phyloP scores from a whole-genome alignment of 306 rosid species.

The Carpinus fangiana region DNA sequence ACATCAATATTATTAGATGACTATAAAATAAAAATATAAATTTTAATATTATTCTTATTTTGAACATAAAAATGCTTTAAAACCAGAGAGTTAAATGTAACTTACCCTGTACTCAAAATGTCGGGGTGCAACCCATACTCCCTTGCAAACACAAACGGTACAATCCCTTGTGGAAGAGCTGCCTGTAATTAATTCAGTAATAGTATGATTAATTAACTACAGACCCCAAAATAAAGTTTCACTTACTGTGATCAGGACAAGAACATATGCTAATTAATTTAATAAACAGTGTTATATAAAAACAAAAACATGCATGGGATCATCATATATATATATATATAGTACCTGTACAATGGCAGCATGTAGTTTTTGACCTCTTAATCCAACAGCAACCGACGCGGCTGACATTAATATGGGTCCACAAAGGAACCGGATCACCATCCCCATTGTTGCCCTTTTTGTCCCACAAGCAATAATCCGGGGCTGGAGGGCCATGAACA shows the following conservation, averaged over 20 bases:
- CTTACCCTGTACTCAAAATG: conserved; percentile 50
- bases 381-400: conserved; percentile 34
- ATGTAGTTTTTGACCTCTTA: conserved; percentile 36
- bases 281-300: no score
- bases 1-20: no score
- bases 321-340: neutral
- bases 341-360: conserved; percentile 50
- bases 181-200: conserved; percentile 27
- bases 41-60: no score
- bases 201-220: neutral
- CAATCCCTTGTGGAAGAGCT: conserved; percentile 55
- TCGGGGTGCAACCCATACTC: conserved; percentile 49
- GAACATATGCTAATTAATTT: no score
- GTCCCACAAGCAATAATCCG: conserved; percentile 42
- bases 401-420: conserved; percentile 44
- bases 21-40: no score
- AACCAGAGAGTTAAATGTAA: neutral
- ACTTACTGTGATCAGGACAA: neutral
- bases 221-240: neutral
- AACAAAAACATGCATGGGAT: no score
- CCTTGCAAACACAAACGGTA: conserved; percentile 48
- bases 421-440: conserved; percentile 38
- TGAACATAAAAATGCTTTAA: neutral
- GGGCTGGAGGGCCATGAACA: conserved; percentile 50
- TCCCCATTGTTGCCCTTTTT: conserved; percentile 40